Base-by-base conservation (phyloP, 768 basidiomycete genomes). In the Galerina sulciceps region DNA sequence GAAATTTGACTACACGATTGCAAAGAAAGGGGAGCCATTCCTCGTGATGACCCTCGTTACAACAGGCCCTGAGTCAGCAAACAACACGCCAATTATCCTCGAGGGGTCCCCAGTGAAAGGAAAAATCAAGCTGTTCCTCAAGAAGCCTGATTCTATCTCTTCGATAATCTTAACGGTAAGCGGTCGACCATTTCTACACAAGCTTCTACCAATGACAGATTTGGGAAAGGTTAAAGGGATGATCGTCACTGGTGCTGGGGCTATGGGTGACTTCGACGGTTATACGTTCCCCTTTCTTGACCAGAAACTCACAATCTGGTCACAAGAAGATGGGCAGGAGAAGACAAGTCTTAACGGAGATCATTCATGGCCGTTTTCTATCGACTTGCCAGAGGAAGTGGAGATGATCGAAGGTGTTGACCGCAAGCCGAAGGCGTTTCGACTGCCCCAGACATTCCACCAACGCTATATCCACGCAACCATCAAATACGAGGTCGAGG, bases 321-420 rank as follows among this genome's bases (percentile, higher is more conserved):
- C 57, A 22, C 42, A 13, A 8, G 42, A 48, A 50, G 14, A 34
- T 5, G 31, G 34, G 35, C 38, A 8, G 6, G 23, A 14, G 22
- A 5, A 5, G 10, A 10, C 22, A 43, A n/a, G 18, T 22, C 70
- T 79, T 6, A 50, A 59, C 18, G 77, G 77, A 10, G 61, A 67
- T 42, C 69, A 69, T 55, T 42, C 53, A 18, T 78, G 73, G 73
- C 69, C 74, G 0, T 77, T 77, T 55, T 69, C 70, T 2, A 57
- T 81, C 17, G 61, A 72, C 10, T 67, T 88, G 6, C 79, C 78
- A 5, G 62, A 70, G 56, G 67, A 73, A 35, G 71, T 77, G 6
- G 57, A 67, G 1, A 31, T 75, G 14, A 40, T 63, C 9, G 40
- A 37, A 23, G 59, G 55, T 11, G 45, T 59, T 17, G 61, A 59